Evolutionary conservation across 2,329 filamentous ascomycete genomes (phyloP).

Genomic region (Fusarium sp.): DNA sequence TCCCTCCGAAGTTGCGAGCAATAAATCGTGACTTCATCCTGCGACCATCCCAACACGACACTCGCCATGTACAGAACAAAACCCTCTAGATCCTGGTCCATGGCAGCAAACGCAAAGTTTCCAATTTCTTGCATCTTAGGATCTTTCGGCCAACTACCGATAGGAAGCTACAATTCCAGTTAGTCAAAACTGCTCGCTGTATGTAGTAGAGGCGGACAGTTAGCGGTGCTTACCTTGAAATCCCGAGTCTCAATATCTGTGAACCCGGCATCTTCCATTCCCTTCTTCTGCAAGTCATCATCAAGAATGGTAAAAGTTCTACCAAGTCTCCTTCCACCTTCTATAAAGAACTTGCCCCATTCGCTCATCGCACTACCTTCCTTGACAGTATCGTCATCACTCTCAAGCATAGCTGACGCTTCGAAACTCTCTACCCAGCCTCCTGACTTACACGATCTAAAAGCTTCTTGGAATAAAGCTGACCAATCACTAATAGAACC

Average conservation of each 20-base stretch:
- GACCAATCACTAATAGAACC: slow-evolving; percentile 3
- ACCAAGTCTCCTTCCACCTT: background rate
- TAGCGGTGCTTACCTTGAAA: background rate
- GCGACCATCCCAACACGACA: slow-evolving; percentile 13
- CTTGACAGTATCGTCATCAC: background rate
- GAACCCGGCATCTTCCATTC: slow-evolving; percentile 1
- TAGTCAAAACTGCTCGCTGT: no score
- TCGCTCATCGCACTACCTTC: background rate
- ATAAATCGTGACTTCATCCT: slow-evolving; percentile 13
- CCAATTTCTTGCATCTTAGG: background rate
- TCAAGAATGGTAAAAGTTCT: background rate
- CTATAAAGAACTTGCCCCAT: background rate
- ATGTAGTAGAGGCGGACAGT: rapidly evolving
- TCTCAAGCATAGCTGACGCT: background rate
- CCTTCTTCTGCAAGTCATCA: background rate
- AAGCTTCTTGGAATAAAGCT: background rate
- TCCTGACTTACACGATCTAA: background rate
- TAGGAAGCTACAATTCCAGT: background rate
- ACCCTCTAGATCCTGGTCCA: background rate
- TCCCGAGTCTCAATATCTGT: background rate
- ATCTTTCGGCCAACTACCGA: slow-evolving; percentile 1
- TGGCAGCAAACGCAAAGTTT: background rate
- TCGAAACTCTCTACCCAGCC: slow-evolving; percentile 6
- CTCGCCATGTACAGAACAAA: slow-evolving; percentile 5
- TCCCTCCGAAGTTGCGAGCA: slow-evolving; percentile 21